phyloP scores from a whole-genome alignment of 306 rosid genomes.

The Castanopsis chinensis region DNA sequence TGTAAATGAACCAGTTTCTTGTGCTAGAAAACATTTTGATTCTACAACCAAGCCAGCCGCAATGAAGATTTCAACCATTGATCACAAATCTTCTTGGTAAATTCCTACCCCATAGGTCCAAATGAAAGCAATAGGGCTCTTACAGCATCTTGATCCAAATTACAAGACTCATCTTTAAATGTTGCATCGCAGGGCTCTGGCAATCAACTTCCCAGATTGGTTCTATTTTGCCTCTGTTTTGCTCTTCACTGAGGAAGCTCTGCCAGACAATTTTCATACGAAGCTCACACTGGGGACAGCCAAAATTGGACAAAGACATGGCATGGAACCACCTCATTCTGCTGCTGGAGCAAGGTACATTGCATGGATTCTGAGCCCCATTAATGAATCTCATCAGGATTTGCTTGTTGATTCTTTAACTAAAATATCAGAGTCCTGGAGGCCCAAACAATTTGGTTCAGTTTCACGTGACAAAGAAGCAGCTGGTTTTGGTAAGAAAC shows the following conservation, averaged over 20 bases:
- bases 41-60: conserved; percentile 7
- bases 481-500: conserved; percentile 22
- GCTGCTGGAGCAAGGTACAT: conserved; percentile 32
- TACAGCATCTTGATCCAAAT: conserved; percentile 7
- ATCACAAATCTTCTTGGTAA: conserved; percentile 45
- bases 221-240: conserved; percentile 36
- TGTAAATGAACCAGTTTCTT: conserved; percentile 3
- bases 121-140: conserved; percentile 8
- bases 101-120: conserved; percentile 15
- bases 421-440: conserved; percentile 24
- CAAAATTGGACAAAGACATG: conserved; percentile 2
- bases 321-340: conserved; percentile 13
- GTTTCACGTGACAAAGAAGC: conserved; percentile 21
- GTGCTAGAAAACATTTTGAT: background rate
- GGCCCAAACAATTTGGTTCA: conserved; percentile 5
- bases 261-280: conserved; percentile 7
- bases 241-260: conserved; percentile 25
- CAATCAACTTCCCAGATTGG: conserved; percentile 46
- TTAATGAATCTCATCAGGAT: conserved; percentile 22
- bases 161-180: conserved; percentile 5
- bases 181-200: conserved; percentile 37
- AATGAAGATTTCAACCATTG: conserved; percentile 10
- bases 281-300: conserved; percentile 8
- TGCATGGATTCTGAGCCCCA: conserved; percentile 39
- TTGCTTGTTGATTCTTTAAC: conserved; percentile 25